Base-by-base conservation (phyloP, 2,329 filamentous ascomycete species). In the Dactylellina haptotyla region DNA sequence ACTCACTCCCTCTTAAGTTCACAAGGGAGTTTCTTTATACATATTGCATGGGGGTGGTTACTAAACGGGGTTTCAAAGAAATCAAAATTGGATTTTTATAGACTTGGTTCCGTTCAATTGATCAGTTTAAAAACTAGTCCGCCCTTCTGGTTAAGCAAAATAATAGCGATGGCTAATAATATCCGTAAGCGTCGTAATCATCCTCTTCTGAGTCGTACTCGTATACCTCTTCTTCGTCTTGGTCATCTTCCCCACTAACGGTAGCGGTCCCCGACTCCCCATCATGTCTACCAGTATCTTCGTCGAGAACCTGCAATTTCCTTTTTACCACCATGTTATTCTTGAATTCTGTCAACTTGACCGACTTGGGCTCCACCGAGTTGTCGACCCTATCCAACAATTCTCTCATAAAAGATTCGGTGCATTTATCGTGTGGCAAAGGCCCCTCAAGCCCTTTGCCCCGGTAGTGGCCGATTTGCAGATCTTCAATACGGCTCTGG, bases 381-480 rank as follows among this genome's bases (percentile, higher is more conserved):
- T n/a, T 10, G 6, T 43, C 54, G 12, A 73, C 56, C 2, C 26
- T n/a, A 16, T 1, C 8, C 4, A 18, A 1, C 34, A 73, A 34
- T 2, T 16, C 30, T 12, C 25, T 26, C 54, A 57, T 50, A 9
- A 73, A 66, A 0, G n/a, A 5, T 18, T 16, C 10, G 9, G 34
- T 6, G 41, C 69, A 73, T 2, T 43, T n/a, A 12, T 43, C 34
- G 45, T 73, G 69, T 6, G 69, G 69, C 8, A 50, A 53, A 14
- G 2, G 12, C 1, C 39, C 18, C 18, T 25, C 1, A 4, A 18
- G 5, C 18, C 12, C n/a, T 12, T 34, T 6, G 9, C 59, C 54
- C 69, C 69, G 66, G 28, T 73, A 73, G 12, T 23, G 48, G 4
- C 69, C 69, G 12, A 73, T 73, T 16, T 61, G 28, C 20, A 73